Conservation (phyloP, 2,329 filamentous ascomycete species). For the Didymella lethalis region DNA sequence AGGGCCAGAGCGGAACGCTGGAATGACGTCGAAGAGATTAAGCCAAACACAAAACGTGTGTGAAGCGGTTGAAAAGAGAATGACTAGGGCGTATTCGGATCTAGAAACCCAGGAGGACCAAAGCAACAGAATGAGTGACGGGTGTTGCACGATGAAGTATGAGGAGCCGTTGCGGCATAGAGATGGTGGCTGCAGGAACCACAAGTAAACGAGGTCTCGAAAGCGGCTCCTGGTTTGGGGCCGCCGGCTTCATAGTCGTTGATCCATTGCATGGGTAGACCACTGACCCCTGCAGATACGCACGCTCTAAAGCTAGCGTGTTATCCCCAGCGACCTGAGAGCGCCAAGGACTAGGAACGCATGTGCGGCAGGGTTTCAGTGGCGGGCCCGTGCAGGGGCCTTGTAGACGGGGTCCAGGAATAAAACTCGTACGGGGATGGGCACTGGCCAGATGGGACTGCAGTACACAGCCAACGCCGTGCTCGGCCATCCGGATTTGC, state of each 20-base stretch:
- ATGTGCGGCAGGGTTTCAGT: conserved; percentile 33
- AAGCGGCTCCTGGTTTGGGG: conserved; percentile 43
- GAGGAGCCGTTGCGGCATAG: conserved; percentile 37
- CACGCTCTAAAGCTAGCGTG: conserved; percentile 31
- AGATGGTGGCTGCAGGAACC: conserved; percentile 32
- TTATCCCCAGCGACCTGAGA: conserved; percentile 29
- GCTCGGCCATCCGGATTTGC: conserved; percentile 19
- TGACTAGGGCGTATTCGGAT: conserved; percentile 34
- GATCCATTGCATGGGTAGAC: conserved; percentile 39
- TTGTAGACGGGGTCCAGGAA: conserved; percentile 37
- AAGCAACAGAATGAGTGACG: conserved; percentile 33
- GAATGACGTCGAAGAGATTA: conserved; percentile 19
- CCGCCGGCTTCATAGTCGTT: conserved; percentile 39
- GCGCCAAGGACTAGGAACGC: conserved; percentile 32
- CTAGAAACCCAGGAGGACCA: conserved; percentile 33
- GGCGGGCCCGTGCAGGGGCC: conserved; percentile 33
- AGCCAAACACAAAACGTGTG: conserved; percentile 25
- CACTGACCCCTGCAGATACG: conserved; percentile 37
- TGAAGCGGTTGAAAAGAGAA: conserved; percentile 26
- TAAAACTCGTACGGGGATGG: conserved; percentile 26
- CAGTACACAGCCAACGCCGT: conserved; percentile 12
- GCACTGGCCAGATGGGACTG: conserved; percentile 31
- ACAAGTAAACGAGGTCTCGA: conserved; percentile 35
- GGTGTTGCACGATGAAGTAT: conserved; percentile 41
- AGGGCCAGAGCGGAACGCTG: conserved; percentile 33